These are phyloP conservation scores for Rosa hybrid DNA, from an alignment of 331 rosid genomes.

Conservation along the genomic window DNA sequence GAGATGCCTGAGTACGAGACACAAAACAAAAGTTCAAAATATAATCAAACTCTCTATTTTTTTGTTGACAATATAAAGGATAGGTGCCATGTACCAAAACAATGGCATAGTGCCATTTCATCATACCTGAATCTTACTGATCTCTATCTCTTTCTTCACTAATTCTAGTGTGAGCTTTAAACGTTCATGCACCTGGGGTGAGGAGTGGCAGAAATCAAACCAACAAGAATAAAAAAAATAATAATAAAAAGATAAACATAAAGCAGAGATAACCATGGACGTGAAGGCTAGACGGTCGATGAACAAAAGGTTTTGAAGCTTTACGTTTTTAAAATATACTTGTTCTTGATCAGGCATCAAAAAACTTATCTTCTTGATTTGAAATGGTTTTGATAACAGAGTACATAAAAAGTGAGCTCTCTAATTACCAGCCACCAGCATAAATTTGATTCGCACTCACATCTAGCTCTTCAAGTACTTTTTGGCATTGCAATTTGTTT, in stretches of 20 bases:
- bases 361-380: not conserved
- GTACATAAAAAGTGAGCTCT: slow-evolving; percentile 3
- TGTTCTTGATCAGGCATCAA: not conserved
- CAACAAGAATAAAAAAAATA: not conserved
- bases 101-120: slow-evolving; percentile 12
- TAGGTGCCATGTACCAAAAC: not conserved
- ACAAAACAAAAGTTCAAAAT: slow-evolving; percentile 16
- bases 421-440: slow-evolving; percentile 23
- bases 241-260: not conserved
- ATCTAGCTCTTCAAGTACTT: slow-evolving; percentile 97
- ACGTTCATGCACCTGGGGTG: slow-evolving; percentile 73
- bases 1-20: slow-evolving; percentile 62
- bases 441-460: slow-evolving; percentile 47
- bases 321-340: slow-evolving; percentile 13
- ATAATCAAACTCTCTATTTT: slow-evolving; percentile 17
- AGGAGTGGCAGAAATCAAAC: slow-evolving; percentile 10
- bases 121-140: slow-evolving; percentile 86
- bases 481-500: slow-evolving; percentile 86
- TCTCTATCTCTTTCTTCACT: slow-evolving; percentile 97
- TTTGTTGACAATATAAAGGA: not conserved
- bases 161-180: slow-evolving; percentile 87
- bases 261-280: slow-evolving; percentile 10
- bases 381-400: not conserved
- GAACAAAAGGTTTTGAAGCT: not conserved
- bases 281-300: slow-evolving; percentile 13